These are phyloP conservation scores for Pseudomassariella vexata DNA, from an alignment of 2,329 filamentous ascomycete genomes.

Conservation along the genomic window DNA sequence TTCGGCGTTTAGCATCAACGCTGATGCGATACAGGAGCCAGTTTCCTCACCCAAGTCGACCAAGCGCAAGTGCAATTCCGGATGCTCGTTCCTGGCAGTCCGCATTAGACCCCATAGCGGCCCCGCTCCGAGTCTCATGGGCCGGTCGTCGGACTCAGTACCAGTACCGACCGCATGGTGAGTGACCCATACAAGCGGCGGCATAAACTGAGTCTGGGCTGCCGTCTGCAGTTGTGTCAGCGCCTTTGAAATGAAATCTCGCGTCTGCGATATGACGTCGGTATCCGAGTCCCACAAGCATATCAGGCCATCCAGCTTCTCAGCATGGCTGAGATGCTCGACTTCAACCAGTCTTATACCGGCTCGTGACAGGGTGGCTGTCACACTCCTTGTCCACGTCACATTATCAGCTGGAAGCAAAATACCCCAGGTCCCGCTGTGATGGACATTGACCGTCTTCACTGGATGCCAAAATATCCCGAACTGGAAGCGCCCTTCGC, in stretches of 20 bases:
- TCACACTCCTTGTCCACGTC: slow-evolving; percentile 6
- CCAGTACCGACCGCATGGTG: slow-evolving; percentile 15
- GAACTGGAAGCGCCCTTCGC: slow-evolving; percentile 9
- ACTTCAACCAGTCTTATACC: slow-evolving; percentile 10
- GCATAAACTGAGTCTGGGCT: slow-evolving; percentile 11
- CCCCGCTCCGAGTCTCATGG: slow-evolving; percentile 13
- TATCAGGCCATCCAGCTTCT: slow-evolving; percentile 17
- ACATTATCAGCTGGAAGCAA: slow-evolving; percentile 5
- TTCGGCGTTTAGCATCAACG: slow-evolving; percentile 11
- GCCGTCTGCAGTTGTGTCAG: slow-evolving; percentile 18
- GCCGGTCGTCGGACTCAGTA: slow-evolving; percentile 10
- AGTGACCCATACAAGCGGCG: slow-evolving; percentile 20
- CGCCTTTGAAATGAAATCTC: slow-evolving; percentile 11
- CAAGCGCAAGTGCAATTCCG: slow-evolving; percentile 19
- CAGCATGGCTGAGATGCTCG: slow-evolving; percentile 12
- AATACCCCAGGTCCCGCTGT: slow-evolving; percentile 12
- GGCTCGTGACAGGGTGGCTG: slow-evolving; percentile 6
- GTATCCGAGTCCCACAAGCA: slow-evolving; percentile 17
- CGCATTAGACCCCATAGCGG: slow-evolving; percentile 23
- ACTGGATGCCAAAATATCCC: slow-evolving; percentile 13
- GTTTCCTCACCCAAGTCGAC: slow-evolving; percentile 15
- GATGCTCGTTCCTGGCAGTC: slow-evolving; percentile 21
- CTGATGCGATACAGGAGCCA: slow-evolving; percentile 5
- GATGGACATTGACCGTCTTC: slow-evolving; percentile 1
- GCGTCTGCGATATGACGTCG: slow-evolving; percentile 13